Base-by-base conservation (phyloP, 768 basidiomycete species). In the Psilocybe cubensis region DNA sequence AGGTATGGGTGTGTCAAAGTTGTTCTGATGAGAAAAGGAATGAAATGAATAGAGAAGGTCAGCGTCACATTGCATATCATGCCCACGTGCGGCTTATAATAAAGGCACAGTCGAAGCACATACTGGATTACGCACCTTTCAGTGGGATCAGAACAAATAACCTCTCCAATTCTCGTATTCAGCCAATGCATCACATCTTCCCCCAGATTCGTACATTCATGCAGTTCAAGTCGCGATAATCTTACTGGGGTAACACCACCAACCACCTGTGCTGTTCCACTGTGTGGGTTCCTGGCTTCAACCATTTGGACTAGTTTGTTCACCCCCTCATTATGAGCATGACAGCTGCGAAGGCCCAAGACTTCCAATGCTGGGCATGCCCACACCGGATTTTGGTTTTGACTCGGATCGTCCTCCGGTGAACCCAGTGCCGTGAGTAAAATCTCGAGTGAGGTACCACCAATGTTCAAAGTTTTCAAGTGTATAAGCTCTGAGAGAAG, bases 151-250 rank as follows among this genome's bases (percentile, higher is more conserved):
- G 82, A 80, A 62, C 84, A 87, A 24, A 80, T 73, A 1, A 91
- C 87, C 27, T 83, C 83, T 14, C 81, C 81, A 44, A 91, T 79
- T 55, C 89, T 73, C 52, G 72, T 76, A 67, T 79, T 80, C 64
- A 92, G 64, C 89, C 89, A 91, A 64, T 76, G 75, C 61, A 89
- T 71, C 45, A 92, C 87, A 66, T 92, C 89, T 68, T 81, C 78
- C 1, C 88, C 88, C 11, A 90, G 70, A 57, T 75, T 78, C 41
- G 83, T 76, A 70, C 89, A 91, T 56, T 90, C 88, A 63, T 83
- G 72, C 76, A 91, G 60, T 71, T 91, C 89, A 31, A 92, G 66
- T 49, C 74, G 72, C 63, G 75, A 78, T 61, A 92, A 68, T 64
- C 82, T 78, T 59, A 73, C 73, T 0, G 86, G 86, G 8, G 76